Evolutionary conservation across 768 basidiomycete species (phyloP), one percentile per base, ranked within the genome.

Genomic region (Tulasnella sp.): DNA sequence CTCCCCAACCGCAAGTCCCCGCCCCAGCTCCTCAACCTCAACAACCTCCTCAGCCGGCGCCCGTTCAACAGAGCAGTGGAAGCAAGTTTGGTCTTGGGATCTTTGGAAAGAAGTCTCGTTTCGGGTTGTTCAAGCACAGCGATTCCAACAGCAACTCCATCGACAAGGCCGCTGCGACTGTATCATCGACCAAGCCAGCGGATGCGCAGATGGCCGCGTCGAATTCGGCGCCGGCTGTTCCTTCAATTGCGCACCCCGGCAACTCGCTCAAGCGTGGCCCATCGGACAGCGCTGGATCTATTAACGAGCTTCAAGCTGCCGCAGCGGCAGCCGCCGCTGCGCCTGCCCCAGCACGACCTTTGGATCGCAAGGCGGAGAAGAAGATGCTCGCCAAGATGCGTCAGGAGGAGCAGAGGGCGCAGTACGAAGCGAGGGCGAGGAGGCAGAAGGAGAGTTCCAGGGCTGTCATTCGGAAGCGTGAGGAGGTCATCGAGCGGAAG

Each of bases 381-480:
- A 93, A 93, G 84, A 91, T 94, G 83, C 91, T 91, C 2, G 90
- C 92, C 80, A 89, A 91, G 49, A 96, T 70, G 5, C 29, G 69
- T 29, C 29, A 38, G 85, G 89, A 91, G 80, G 92, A 93, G 79
- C 90, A 91, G 78, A 92, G 94, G 78, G 89, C 89, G 75, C 86
- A 67, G 34, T 45, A 45, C 19, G 67, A 76, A 36, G 67, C 67
- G 17, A 40, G 52, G 64, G 38, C 38, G 12, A 25, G 73, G 54
- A 38, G 25, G 45, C 37, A 38, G n/a, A 54, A 42, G 80, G 96
- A 97, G 80, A 92, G 95, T 83, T 93, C 95, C 22, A 89, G 95
- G 74, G 94, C 93, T 64, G 95, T 97, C 83, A 92, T 96, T 90
- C 88, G 91, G 80, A 97, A 96, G 85, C 91, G 93, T 79, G 67